Evolutionary conservation across 805 yeast genomes (phyloP).

Genomic region (Wickerhamiella musiphila): DNA sequence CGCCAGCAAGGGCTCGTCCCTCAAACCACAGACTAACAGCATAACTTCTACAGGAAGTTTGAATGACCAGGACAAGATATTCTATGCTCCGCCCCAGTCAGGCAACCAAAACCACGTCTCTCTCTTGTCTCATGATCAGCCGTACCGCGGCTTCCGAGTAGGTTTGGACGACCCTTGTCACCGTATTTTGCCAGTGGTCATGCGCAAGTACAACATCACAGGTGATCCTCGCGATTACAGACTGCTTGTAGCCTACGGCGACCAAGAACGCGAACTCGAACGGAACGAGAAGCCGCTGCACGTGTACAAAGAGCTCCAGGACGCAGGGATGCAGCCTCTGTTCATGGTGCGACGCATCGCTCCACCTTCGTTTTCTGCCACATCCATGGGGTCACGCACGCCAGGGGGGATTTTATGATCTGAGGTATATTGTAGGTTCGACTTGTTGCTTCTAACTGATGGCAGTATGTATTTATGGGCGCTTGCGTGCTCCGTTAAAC

Average conservation of each 20-base stretch:
- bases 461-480: no score
- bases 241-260: constrained; percentile 76
- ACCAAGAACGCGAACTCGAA: constrained; percentile 67
- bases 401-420: constrained; percentile 1
- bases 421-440: no score
- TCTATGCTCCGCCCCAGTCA: no score
- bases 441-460: no score
- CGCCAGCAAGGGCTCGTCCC: no score
- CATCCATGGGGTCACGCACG: neutral
- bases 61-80: no score
- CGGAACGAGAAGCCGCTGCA: constrained; percentile 78
- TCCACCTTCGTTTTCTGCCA: neutral
- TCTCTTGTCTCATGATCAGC: no score
- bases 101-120: constrained; percentile 4
- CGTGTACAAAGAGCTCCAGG: constrained; percentile 70
- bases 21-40: no score
- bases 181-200: constrained; percentile 72
- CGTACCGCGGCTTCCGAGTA: constrained; percentile 67
- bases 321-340: constrained; percentile 73
- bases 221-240: constrained; percentile 83
- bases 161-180: constrained; percentile 84
- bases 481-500: no score
- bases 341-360: constrained; percentile 77
- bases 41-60: no score
- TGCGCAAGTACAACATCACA: constrained; percentile 64